Evolutionary conservation across 306 rosid genomes (phyloP).

Genomic region (Rubus parviflorus): DNA sequence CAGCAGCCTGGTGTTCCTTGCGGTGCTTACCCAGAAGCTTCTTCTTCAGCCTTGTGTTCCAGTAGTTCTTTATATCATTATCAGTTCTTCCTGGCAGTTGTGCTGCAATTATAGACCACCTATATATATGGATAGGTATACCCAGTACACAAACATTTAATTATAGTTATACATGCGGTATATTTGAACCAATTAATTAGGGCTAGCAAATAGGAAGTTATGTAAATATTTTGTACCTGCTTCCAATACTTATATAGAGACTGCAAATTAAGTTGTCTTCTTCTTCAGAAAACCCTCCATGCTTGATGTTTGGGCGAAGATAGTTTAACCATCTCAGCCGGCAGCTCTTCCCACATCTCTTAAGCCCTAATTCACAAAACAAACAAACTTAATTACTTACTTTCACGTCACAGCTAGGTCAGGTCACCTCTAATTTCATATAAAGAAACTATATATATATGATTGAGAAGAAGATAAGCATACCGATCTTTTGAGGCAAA

Average conservation of each 20-base stretch:
- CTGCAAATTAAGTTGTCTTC: constrained; percentile 87
- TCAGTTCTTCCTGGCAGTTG: constrained; percentile 91
- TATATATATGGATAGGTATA: constrained; percentile 2
- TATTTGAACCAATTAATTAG: not conserved
- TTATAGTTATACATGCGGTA: not conserved
- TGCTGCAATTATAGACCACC: constrained; percentile 94
- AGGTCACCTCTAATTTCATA: not conserved
- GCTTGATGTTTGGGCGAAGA: constrained; percentile 87
- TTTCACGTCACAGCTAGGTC: not conserved
- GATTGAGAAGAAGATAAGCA: not conserved
- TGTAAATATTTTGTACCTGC: constrained; percentile 52
- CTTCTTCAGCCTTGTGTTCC: constrained; percentile 94
- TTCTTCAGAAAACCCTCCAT: constrained; percentile 86
- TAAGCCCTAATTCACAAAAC: constrained; percentile 53
- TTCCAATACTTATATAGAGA: constrained; percentile 80
- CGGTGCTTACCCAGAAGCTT: constrained; percentile 81
- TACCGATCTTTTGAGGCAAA: constrained; percentile 83
- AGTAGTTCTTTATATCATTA: constrained; percentile 88
- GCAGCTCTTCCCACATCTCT: constrained; percentile 92
- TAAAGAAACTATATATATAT: not conserved
- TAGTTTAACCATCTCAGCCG: constrained; percentile 89
- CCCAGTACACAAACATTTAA: not conserved
- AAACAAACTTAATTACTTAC: not conserved
- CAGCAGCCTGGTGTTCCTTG: constrained; percentile 40
- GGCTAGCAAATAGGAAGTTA: not conserved